Percentiles rank a stretch among this genome's conserved stretches.
These are phyloP conservation scores for Linnemannia hyalina DNA, from an alignment of 192 early-diverging fungal genomes.

Conservation along the genomic window DNA sequence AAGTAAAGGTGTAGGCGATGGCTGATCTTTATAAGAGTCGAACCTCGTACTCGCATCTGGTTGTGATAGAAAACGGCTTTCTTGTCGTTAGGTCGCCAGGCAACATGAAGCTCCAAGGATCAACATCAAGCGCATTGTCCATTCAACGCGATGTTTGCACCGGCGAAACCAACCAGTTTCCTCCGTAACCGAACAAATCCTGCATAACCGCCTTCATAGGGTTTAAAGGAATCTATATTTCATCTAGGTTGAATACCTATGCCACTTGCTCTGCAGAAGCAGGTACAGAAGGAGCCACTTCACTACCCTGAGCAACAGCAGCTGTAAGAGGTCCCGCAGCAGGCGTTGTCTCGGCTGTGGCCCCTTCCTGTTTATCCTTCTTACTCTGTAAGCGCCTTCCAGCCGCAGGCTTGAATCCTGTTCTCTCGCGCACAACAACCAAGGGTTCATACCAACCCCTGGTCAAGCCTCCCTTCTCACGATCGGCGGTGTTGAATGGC, in stretches of 20 bases:
- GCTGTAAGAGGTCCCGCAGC: neutral
- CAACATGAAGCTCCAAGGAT: neutral
- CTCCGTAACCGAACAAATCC: neutral
- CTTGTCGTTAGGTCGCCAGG: neutral
- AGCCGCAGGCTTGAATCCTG: constrained; percentile 41
- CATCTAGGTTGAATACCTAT: neutral
- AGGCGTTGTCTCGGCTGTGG: neutral
- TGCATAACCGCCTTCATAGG: no score
- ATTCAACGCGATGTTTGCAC: neutral
- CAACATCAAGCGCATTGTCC: neutral
- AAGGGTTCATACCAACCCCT: constrained; percentile 56
- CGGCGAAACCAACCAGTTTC: neutral
- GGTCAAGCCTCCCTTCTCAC: constrained; percentile 69
- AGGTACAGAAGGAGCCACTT: neutral
- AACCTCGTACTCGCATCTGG: neutral
- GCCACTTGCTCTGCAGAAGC: neutral
- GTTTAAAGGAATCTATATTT: neutral
- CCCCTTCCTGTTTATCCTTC: constrained; percentile 16
- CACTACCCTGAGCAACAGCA: neutral
- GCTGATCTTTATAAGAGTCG: neutral
- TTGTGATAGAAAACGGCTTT: neutral
- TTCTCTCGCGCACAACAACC: constrained; percentile 50
- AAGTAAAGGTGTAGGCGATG: neutral
- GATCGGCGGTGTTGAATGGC: constrained; percentile 74
- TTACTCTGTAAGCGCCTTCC: constrained; percentile 32